Base-by-base conservation (phyloP, 495 filamentous ascomycete species). In the Penicillium roqueforti region DNA sequence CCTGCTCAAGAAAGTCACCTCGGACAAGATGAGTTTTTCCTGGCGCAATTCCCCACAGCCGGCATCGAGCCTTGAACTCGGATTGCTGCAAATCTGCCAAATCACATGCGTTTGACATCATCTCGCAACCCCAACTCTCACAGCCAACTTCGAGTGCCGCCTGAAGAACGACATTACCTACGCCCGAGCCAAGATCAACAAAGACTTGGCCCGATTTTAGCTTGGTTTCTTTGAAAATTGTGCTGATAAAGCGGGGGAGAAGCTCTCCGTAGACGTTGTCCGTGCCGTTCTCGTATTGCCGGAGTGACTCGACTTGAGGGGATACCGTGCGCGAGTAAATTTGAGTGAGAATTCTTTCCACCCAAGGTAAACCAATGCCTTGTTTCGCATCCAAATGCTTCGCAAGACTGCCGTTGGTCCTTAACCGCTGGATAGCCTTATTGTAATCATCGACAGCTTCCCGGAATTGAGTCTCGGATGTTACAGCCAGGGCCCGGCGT, bases 181-280 rank as follows among this genome's bases (percentile, higher is more conserved):
- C 93, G 23, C 93, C 93, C 16, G 90, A 96, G 26, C 93, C 93
- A 32, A 98, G 79, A 65, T 98, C 93, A 51, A 98, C 84, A 63
- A 98, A 97, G 1, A 92, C 84, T 52, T 92, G 87, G 28, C 83
- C 80, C 0, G 87, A 88, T 32, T 81, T 90, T 52, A 97, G 76
- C 26, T 81, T 75, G 8, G 88, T 89, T 60, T 95, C 82, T 48
- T 85, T 83, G 62, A 97, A 83, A 43, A 95, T 87, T 41, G 80
- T 82, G 54, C 86, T 86, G 55, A 91, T 81, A 66, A 98, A 95
- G 3, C 83, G 83, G 18, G 89, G 88, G 7, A 93, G 78, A 25
- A 98, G 80, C 66, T 98, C 93, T 57, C 93, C 93, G 66, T 97
- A 98, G 18, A 96, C 89, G 58, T 93, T 90, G 70, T 93, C 88